Base-by-base conservation (phyloP, 352 stramenopile genomes). In the Elongisporangium prolatum region DNA sequence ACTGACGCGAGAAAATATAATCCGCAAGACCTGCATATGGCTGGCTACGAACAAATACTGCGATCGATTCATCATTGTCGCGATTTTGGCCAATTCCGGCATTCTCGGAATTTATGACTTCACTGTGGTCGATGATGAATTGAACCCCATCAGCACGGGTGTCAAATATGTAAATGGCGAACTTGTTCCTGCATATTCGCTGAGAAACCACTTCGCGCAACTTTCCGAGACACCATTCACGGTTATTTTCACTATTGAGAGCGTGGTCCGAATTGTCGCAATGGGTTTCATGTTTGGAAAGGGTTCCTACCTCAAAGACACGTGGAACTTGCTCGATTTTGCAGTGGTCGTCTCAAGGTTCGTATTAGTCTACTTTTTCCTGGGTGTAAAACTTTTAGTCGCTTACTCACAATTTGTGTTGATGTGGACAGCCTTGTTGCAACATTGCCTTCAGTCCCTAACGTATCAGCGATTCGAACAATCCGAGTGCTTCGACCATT, bases 321-420 rank as follows among this genome's bases (percentile, higher is more conserved):
- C 69, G 4, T 98, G 91, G 92, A 98, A 98, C 50, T 63, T 91
- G 18, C 74, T 98, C 21, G 93, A 98, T 61, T 98, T 98, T 63
- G 68, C 96, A 24, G 89, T 98, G 28, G 92, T 98, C 52, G 49
- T 94, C 14, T 86, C 86, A 18, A 93, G 83, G 78, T 97, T 68
- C 9, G 6, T 3, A 37, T 55, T 3, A 24, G 21, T 21, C 2
- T 37, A 53, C 17, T 17, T n/a, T 56, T 21, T 37, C 57, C 17
- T 40, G 28, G 28, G 18, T 50, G 17, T 44, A 38, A 21, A 16
- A 50, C 20, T 7, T 28, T 56, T 52, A 14, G 47, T 54, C 24
- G 24, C 7, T 13, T 9, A n/a, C n/a, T n/a, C n/a, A n/a, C n/a
- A n/a, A n/a, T 48, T 57, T 38, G 7, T 40, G 16, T 28, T 8